Conservation (phyloP, 169 alveolate species). For the Eimeria praecox region DNA sequence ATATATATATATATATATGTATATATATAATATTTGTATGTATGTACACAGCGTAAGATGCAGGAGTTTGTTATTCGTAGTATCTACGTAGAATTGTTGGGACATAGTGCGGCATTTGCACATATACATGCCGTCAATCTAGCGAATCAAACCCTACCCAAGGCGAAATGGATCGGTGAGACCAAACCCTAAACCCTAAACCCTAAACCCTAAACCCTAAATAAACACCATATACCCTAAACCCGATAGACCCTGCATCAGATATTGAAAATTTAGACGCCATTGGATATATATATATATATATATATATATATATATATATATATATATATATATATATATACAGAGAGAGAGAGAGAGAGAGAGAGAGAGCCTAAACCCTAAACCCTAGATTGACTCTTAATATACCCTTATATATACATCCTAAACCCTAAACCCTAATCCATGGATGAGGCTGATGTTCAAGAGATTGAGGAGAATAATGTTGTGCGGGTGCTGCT, state of each 20-base stretch:
- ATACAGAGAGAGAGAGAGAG: no score
- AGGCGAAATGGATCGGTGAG: conserved; percentile 90
- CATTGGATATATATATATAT: no score
- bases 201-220: conserved; percentile 2
- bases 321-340: no score
- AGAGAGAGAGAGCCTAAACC: no score
- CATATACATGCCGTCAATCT: conserved; percentile 96
- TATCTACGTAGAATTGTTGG: conserved; percentile 96
- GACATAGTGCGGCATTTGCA: conserved; percentile 97
- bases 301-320: no score
- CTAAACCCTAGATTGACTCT: background rate
- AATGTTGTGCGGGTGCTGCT: background rate
- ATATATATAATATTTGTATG: no score
- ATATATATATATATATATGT: no score
- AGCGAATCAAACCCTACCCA: conserved; percentile 91
- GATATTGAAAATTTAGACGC: no score
- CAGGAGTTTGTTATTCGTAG: conserved; percentile 91
- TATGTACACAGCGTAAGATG: conserved; percentile 78
- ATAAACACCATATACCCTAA: no score
- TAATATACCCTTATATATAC: background rate
- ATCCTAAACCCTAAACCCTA: background rate
- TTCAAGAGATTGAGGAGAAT: background rate
- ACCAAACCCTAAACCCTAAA: background rate
- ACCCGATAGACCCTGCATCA: no score
- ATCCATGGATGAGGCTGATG: background rate